A percentile compares a stretch with the other conserved stretches of the same genome.
phyloP scores from a whole-genome alignment of 1,284 basidiomycete species.

The Sporisorium graminicola region DNA sequence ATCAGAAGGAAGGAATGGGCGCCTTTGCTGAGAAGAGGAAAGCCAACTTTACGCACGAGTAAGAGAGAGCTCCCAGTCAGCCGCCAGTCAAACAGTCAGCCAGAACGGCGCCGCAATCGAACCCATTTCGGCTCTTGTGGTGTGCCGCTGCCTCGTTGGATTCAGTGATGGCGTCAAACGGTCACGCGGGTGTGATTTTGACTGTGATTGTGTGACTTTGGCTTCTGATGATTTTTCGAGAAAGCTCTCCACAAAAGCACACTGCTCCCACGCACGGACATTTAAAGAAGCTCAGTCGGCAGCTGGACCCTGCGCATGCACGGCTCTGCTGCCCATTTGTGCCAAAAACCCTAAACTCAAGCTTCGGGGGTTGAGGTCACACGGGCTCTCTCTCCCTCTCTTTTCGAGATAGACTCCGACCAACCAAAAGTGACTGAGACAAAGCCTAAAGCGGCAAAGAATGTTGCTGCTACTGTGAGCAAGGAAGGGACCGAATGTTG shows the following conservation, averaged over 20 bases:
- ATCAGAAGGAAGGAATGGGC: slow-evolving; percentile 97
- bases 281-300: too few species aligned
- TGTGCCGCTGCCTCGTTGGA: too few species aligned
- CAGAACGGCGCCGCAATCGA: too few species aligned
- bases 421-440: slow-evolving; percentile 9
- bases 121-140: too few species aligned
- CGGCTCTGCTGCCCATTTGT: slow-evolving; percentile 16
- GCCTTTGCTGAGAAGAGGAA: slow-evolving; percentile 99
- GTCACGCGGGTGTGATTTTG: slow-evolving; percentile 1
- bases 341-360: background rate
- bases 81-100: too few species aligned
- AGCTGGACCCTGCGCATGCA: slow-evolving; percentile 31
- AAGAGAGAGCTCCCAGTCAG: background rate
- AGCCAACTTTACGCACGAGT: slow-evolving; percentile 62
- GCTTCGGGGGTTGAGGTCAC: slow-evolving; percentile 11
- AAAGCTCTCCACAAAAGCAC: slow-evolving; percentile 28
- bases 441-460: background rate
- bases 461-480: background rate
- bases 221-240: slow-evolving; percentile 12
- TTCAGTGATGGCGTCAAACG: slow-evolving; percentile 4
- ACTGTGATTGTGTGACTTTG: slow-evolving; percentile 3
- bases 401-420: background rate
- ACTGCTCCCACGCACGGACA: slow-evolving; percentile 7
- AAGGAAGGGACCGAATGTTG: background rate
- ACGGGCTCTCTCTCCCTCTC: slow-evolving; percentile 8